phyloP scores from a whole-genome alignment of 345 rosid species.

The Salix viminalis region DNA sequence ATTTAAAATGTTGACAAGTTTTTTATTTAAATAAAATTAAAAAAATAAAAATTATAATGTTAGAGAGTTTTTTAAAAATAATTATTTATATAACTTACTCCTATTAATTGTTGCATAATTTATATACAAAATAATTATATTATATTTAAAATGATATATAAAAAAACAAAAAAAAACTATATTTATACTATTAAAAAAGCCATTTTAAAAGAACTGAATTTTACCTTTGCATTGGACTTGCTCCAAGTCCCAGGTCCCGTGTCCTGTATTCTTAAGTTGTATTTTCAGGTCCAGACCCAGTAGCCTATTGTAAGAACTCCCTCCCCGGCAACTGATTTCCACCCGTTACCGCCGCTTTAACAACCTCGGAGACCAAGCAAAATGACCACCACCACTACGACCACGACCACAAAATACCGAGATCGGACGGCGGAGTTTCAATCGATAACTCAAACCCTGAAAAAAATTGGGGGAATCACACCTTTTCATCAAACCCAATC shows the following conservation, averaged over 20 bases:
- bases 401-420: conserved; percentile 30
- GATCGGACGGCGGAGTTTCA: conserved; percentile 87
- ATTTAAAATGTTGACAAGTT: too few relatives aligned
- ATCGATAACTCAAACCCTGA: conserved; percentile 60
- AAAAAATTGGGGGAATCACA: conserved; percentile 55
- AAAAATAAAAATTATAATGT: too few relatives aligned
- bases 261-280: background rate
- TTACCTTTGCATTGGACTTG: too few relatives aligned
- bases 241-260: background rate
- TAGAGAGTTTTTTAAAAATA: too few relatives aligned
- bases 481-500: conserved; percentile 18
- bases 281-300: background rate
- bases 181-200: too few relatives aligned
- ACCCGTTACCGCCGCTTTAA: background rate
- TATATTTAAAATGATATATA: too few relatives aligned
- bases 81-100: too few relatives aligned
- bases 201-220: too few relatives aligned
- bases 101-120: too few relatives aligned
- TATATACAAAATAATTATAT: too few relatives aligned
- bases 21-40: too few relatives aligned
- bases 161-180: too few relatives aligned
- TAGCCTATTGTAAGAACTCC: background rate
- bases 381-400: conserved; percentile 45
- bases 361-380: background rate
- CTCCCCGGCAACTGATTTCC: background rate